These are phyloP conservation scores for Ogataea hybrid DNA, from an alignment of 1,139 yeast genomes.

Conservation along the genomic window DNA sequence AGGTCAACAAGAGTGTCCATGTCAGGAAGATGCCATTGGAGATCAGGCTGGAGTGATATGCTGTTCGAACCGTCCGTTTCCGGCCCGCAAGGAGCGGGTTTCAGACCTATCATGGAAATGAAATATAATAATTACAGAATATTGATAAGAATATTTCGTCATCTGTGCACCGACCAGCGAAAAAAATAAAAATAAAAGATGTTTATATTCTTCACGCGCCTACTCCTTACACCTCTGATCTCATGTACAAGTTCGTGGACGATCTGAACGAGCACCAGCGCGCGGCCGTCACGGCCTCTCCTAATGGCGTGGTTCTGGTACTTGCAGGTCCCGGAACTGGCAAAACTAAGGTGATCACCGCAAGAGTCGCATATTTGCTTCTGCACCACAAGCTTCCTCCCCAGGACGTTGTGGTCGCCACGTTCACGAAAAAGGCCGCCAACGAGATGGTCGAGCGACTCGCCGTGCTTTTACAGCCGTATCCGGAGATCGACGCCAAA, in stretches of 20 bases:
- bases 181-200: background rate
- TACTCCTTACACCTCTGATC: slow-evolving; percentile 3
- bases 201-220: background rate
- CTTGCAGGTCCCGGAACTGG: slow-evolving; percentile 93
- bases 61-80: background rate
- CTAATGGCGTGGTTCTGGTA: slow-evolving; percentile 59
- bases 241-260: slow-evolving; percentile 7
- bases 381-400: slow-evolving; percentile 53
- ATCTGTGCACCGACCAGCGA: background rate
- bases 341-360: slow-evolving; percentile 76
- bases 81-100: background rate
- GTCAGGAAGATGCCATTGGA: background rate
- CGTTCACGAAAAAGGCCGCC: slow-evolving; percentile 91
- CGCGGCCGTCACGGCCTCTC: slow-evolving; percentile 58
- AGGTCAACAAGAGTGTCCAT: background rate
- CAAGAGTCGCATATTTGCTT: slow-evolving; percentile 72
- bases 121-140: background rate
- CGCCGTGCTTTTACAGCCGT: slow-evolving; percentile 37
- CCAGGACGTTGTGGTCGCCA: slow-evolving; percentile 69
- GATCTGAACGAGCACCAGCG: slow-evolving; percentile 57
- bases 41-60: too few species aligned
- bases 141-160: background rate
- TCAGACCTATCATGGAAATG: background rate
- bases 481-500: slow-evolving; percentile 37
- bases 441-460: slow-evolving; percentile 73